Evolutionary conservation across 768 basidiomycete genomes (phyloP).

Genomic region (Pulveroboletus sp.): DNA sequence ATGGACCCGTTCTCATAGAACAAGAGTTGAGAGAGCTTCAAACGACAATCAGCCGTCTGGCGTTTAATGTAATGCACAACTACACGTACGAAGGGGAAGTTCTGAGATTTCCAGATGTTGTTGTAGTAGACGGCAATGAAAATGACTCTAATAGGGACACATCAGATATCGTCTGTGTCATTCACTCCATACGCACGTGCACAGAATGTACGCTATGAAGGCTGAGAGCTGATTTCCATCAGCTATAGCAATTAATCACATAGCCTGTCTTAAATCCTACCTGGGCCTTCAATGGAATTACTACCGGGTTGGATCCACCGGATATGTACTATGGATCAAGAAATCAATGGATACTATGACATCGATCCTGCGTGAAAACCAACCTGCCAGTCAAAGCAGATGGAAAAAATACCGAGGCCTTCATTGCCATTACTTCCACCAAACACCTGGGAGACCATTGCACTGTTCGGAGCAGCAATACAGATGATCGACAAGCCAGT

Average conservation of each 20-base stretch:
- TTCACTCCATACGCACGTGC: constrained; percentile 36
- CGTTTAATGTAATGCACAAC: not conserved
- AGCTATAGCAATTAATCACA: not conserved
- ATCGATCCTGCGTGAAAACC: constrained; percentile 20
- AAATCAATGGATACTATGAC: not conserved
- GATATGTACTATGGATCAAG: constrained; percentile 17
- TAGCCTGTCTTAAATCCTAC: constrained; percentile 3
- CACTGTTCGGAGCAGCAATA: constrained; percentile 46
- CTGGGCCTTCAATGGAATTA: constrained; percentile 52
- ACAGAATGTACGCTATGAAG: constrained; percentile 46
- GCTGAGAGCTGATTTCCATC: constrained; percentile 33
- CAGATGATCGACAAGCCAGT: constrained; percentile 62
- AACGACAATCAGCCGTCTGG: constrained; percentile 4
- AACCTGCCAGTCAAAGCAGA: constrained; percentile 60
- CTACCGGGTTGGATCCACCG: constrained; percentile 39
- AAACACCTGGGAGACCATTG: constrained; percentile 51
- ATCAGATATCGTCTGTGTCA: not conserved
- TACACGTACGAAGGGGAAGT: constrained; percentile 53
- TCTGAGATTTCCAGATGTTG: constrained; percentile 55
- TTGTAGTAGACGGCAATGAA: constrained; percentile 36
- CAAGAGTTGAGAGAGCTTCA: constrained; percentile 41
- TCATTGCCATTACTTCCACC: constrained; percentile 62
- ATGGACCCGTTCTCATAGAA: constrained; percentile 49
- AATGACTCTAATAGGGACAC: constrained; percentile 22
- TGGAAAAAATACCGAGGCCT: constrained; percentile 54